Percentiles rank a stretch among this genome's conserved stretches.
Evolutionary conservation across 768 basidiomycete species (phyloP).

Genomic region (Kondoa malvinella): DNA sequence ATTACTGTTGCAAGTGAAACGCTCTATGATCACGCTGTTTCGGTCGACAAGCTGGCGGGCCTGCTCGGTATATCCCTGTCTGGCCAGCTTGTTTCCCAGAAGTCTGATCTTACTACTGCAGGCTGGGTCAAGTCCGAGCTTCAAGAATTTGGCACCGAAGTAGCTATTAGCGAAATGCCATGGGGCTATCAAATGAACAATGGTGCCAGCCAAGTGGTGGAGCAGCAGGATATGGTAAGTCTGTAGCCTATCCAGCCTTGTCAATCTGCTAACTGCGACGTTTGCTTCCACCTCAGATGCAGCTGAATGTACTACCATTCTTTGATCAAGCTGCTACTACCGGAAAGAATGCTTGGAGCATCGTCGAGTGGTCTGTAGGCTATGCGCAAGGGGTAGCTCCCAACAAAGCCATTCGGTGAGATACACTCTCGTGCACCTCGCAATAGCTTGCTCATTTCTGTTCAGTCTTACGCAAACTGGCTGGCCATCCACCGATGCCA

Average conservation of each 20-base stretch:
- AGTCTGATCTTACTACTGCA: too few relatives aligned
- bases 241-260: not conserved
- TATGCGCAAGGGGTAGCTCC: not conserved
- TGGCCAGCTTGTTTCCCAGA: too few relatives aligned
- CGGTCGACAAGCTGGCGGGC: not conserved
- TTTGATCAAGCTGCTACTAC: not conserved
- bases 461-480: slow-evolving; percentile 14
- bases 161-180: not conserved
- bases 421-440: not conserved
- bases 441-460: not conserved
- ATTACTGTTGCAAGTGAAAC: not conserved
- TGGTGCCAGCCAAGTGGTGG: too few relatives aligned
- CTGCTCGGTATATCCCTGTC: too few relatives aligned
- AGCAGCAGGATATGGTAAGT: not conserved
- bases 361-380: not conserved
- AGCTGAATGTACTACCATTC: slow-evolving; percentile 4
- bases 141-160: not conserved
- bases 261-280: not conserved
- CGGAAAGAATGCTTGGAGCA: not conserved
- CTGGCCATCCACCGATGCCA: slow-evolving; percentile 23
- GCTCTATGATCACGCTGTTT: not conserved
- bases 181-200: not conserved
- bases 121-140: not conserved
- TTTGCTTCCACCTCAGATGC: not conserved
- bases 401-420: not conserved